Conservation (phyloP, 2,329 filamentous ascomycete genomes). For the Pochonia chlamydosporia region DNA sequence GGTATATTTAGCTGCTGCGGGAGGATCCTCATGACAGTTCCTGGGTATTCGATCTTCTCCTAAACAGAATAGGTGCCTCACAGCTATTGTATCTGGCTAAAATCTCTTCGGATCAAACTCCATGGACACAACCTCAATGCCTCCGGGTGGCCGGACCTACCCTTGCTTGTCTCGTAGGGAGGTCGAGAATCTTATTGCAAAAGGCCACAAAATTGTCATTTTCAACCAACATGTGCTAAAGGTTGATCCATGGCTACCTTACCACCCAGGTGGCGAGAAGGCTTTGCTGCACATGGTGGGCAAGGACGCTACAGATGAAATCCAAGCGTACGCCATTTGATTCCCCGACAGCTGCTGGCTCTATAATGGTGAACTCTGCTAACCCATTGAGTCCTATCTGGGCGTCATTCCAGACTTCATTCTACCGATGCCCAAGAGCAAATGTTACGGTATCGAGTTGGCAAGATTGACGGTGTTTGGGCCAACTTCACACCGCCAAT, state of each 20-base stretch:
- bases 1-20: no score
- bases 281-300: constrained; percentile 91
- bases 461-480: constrained; percentile 76
- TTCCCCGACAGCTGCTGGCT: constrained; percentile 14
- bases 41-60: no score
- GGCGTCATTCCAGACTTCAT: constrained; percentile 60
- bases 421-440: constrained; percentile 67
- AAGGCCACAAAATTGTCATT: constrained; percentile 74
- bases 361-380: background rate
- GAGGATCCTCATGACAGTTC: no score
- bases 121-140: background rate
- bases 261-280: constrained; percentile 88
- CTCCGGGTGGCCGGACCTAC: constrained; percentile 14
- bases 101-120: background rate
- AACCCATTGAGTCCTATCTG: background rate
- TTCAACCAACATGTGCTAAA: constrained; percentile 77
- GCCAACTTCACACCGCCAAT: constrained; percentile 85
- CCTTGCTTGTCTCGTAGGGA: constrained; percentile 33
- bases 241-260: constrained; percentile 81
- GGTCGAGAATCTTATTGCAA: constrained; percentile 71
- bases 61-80: no score
- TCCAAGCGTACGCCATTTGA: constrained; percentile 63
- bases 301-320: constrained; percentile 89
- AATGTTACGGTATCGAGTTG: constrained; percentile 82
- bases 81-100: no score